A percentile compares a stretch with the other conserved stretches of the same genome.
Conservation (phyloP, 164 flowering plant genomes). For the Piper longum region DNA sequence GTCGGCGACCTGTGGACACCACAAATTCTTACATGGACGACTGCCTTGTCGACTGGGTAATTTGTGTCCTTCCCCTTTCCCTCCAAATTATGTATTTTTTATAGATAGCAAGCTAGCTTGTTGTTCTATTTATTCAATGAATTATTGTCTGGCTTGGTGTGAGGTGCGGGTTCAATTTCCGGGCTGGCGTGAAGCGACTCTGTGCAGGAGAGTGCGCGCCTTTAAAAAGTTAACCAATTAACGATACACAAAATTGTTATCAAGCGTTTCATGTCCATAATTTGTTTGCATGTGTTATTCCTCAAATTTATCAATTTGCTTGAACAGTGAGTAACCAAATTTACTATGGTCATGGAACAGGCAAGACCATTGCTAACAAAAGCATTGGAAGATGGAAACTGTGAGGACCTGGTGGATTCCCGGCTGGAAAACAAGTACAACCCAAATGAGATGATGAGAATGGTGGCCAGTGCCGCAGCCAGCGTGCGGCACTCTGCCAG, state of each 20-base stretch:
- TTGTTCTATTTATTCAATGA: too few relatives aligned
- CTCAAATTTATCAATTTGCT: too few relatives aligned
- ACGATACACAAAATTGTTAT: too few relatives aligned
- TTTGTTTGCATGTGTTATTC: too few relatives aligned
- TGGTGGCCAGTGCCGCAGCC: conserved; percentile 68
- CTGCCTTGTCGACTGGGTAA: conserved; percentile 82
- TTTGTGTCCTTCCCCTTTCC: conserved; percentile 1
- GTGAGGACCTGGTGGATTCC: conserved; percentile 36
- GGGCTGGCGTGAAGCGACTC: too few relatives aligned
- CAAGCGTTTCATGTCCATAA: too few relatives aligned
- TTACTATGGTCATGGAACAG: conserved; percentile 20
- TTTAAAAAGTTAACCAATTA: too few relatives aligned
- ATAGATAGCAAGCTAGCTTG: too few relatives aligned
- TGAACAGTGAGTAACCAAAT: too few relatives aligned
- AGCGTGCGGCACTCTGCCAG: conserved; percentile 66
- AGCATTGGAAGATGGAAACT: conserved; percentile 35
- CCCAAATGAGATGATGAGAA: conserved; percentile 42
- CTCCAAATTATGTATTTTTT: neutral
- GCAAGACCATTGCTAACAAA: conserved; percentile 49
- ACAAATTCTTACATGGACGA: conserved; percentile 39
- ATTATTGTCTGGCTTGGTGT: too few relatives aligned
- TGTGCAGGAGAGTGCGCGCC: too few relatives aligned
- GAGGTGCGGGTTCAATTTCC: too few relatives aligned
- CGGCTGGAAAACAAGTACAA: conserved; percentile 31
- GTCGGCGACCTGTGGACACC: conserved; percentile 51